Evolutionary conservation across 345 rosid genomes (phyloP), one percentile per base, ranked within the genome.

Genomic region (Cardiospermum halicacabum): DNA sequence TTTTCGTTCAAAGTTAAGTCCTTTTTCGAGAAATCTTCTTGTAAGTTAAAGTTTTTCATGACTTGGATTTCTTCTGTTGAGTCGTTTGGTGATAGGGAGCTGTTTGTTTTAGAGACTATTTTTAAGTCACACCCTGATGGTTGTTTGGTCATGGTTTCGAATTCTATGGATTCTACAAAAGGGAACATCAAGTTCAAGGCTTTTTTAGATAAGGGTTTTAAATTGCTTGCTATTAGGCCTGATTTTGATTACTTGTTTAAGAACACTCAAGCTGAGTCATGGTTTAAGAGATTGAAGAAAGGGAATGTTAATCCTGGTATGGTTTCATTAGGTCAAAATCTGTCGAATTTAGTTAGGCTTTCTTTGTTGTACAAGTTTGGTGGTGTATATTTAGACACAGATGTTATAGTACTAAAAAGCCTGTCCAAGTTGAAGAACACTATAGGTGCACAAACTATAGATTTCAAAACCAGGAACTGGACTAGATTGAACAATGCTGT

Each of bases 401-500:
- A 93, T 26, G 79, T 94, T 30, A 65, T 91, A 26, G 67, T 89
- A 21, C 25, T 91, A 22, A 87, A 70, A 72, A 66, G 81, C 60
- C 76, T 94, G 37, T 42, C 73, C 9, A 62, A 19, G 18, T 72
- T 94, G 58, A 77, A 81, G 53, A 94, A 94, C 59, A 77, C 68
- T 1, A 84, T 94, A 0, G 96, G 99, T 5, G 99, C 97, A 48
- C 99, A 94, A 50, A 74, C 88, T 3, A 62, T 87, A 21, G 82
- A 91, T 36, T 4, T 58, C 1, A 77, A 39, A 34, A 86, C 89
- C 15, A 81, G 76, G 68, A 84, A 84, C 25, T 91, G 99, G 99
- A 87, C 82, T 75, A 78, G 97, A 36, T 75, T 93, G 62, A 93
- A 90, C 72, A 93, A 93, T 47, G 96, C 97, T 0, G 95, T 91